Percentiles rank a stretch among this genome's conserved stretches.
These are phyloP conservation scores for Nicotiana sylvestris DNA, from an alignment of 257 asterid species.

Conservation along the genomic window DNA sequence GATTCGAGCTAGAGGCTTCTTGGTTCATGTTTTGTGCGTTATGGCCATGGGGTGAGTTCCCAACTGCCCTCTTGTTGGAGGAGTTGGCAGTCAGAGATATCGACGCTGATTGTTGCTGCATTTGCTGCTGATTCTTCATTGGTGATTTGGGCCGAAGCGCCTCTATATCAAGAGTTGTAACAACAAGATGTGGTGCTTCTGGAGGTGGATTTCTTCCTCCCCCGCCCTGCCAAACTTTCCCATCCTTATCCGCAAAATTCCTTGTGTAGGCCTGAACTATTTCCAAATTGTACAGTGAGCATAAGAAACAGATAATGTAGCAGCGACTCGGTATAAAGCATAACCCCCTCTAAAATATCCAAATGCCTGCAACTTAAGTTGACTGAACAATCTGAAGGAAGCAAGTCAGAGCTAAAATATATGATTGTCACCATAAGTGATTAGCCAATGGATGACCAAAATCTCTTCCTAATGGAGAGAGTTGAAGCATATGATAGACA, in stretches of 20 bases:
- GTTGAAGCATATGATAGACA: too few species aligned
- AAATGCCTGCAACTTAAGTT: too few species aligned
- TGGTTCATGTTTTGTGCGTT: conserved; percentile 43
- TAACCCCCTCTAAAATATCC: too few species aligned
- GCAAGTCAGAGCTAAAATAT: too few species aligned
- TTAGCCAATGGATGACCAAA: too few species aligned
- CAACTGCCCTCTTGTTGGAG: conserved; percentile 54
- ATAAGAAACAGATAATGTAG: too few species aligned
- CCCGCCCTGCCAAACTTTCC: conserved; percentile 92
- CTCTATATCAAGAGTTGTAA: conserved; percentile 90
- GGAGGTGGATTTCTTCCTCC: conserved; percentile 99
- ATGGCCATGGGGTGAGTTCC: conserved; percentile 54
- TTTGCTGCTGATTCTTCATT: conserved; percentile 91
- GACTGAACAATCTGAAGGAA: too few species aligned
- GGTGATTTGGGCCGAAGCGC: conserved; percentile 95
- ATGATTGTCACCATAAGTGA: too few species aligned
- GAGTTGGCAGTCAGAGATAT: conserved; percentile 62
- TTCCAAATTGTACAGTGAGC: conserved; percentile 17
- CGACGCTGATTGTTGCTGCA: conserved; percentile 51
- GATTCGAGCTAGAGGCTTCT: conserved; percentile 56
- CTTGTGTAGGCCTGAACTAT: conserved; percentile 53
- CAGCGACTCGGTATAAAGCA: too few species aligned
- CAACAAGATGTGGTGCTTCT: conserved; percentile 92
- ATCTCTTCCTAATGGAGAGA: too few species aligned
- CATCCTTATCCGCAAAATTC: conserved; percentile 78